phyloP scores from a whole-genome alignment of 108 stramenopile genomes.

The Nannochloropsis granulata region DNA sequence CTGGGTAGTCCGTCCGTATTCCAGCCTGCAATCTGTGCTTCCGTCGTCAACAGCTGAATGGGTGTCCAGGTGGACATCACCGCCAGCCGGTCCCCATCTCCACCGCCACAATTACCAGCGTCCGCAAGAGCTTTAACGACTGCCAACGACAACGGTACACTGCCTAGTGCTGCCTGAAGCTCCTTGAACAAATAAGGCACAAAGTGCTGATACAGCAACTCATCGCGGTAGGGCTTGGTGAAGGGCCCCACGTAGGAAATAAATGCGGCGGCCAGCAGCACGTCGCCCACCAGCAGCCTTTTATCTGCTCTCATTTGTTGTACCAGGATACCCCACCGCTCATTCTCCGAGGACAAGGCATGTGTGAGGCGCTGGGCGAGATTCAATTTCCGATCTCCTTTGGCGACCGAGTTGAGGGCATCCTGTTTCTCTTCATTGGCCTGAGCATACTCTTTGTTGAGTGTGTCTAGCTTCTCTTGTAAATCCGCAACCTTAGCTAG shows the following conservation, averaged over 20 bases:
- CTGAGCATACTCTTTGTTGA: constrained; percentile 32
- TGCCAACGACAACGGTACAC: constrained; percentile 27
- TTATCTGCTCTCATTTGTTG: constrained; percentile 36
- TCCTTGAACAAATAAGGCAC: constrained; percentile 45
- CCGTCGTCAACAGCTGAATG: constrained; percentile 15
- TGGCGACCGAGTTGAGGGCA: constrained; percentile 43
- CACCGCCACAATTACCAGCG: background rate
- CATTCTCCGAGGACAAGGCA: constrained; percentile 59
- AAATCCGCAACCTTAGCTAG: constrained; percentile 45
- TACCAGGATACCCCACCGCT: constrained; percentile 57
- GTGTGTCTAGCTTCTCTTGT: constrained; percentile 42
- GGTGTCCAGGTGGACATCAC: constrained; percentile 12
- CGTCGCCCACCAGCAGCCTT: constrained; percentile 55
- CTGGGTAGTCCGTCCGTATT: constrained; percentile 43
- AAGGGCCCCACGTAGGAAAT: constrained; percentile 60
- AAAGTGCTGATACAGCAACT: constrained; percentile 46
- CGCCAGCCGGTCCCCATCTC: background rate
- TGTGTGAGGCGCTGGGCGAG: constrained; percentile 58
- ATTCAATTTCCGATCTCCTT: constrained; percentile 51
- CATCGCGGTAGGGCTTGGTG: constrained; percentile 49
- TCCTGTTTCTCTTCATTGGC: constrained; percentile 49
- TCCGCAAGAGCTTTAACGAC: background rate
- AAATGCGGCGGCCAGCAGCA: constrained; percentile 53
- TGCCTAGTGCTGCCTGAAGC: constrained; percentile 26
- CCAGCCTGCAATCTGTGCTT: constrained; percentile 52